These are phyloP conservation scores for Grosmannia huntii DNA, from an alignment of 2,329 filamentous ascomycete species.

Conservation along the genomic window DNA sequence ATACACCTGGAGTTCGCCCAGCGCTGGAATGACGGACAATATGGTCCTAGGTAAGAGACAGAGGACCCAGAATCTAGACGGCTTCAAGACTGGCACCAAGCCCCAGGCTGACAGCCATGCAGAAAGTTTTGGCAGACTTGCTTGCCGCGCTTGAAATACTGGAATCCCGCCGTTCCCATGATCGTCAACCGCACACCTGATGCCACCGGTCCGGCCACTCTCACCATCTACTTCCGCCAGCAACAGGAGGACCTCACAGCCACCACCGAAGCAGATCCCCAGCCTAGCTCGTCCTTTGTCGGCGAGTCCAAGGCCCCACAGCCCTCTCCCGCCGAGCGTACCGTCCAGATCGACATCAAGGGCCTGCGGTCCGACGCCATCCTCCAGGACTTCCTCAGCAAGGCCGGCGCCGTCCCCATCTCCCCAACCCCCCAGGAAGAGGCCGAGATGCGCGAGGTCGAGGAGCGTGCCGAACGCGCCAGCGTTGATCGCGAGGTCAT, in stretches of 20 bases:
- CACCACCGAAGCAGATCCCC: slow-evolving; percentile 17
- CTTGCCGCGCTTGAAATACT: slow-evolving; percentile 81
- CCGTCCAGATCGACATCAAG: slow-evolving; percentile 51
- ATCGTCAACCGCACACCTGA: slow-evolving; percentile 58
- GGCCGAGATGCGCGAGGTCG: slow-evolving; percentile 45
- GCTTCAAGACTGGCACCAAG: not conserved
- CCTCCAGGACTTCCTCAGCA: slow-evolving; percentile 45
- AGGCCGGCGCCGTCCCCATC: slow-evolving; percentile 47
- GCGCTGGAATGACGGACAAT: slow-evolving; percentile 51
- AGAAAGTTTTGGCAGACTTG: slow-evolving; percentile 83
- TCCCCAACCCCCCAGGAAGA: slow-evolving; percentile 49
- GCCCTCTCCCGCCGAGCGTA: slow-evolving; percentile 34
- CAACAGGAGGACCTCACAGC: slow-evolving; percentile 5
- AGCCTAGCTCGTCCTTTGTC: slow-evolving; percentile 33
- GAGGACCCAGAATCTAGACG: slow-evolving; percentile 22
- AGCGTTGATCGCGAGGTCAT: slow-evolving; percentile 42
- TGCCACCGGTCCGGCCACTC: slow-evolving; percentile 40
- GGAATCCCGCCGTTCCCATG: slow-evolving; percentile 80
- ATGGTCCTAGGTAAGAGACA: slow-evolving; percentile 54
- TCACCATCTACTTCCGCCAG: slow-evolving; percentile 52
- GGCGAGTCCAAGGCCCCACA: slow-evolving; percentile 35
- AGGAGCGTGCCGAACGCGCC: slow-evolving; percentile 37
- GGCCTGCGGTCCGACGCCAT: slow-evolving; percentile 48
- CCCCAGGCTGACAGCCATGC: not conserved
- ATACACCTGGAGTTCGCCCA: slow-evolving; percentile 63